Base-by-base conservation (phyloP, 2,329 filamentous ascomycete genomes). In the Elsinoe ampelina region DNA sequence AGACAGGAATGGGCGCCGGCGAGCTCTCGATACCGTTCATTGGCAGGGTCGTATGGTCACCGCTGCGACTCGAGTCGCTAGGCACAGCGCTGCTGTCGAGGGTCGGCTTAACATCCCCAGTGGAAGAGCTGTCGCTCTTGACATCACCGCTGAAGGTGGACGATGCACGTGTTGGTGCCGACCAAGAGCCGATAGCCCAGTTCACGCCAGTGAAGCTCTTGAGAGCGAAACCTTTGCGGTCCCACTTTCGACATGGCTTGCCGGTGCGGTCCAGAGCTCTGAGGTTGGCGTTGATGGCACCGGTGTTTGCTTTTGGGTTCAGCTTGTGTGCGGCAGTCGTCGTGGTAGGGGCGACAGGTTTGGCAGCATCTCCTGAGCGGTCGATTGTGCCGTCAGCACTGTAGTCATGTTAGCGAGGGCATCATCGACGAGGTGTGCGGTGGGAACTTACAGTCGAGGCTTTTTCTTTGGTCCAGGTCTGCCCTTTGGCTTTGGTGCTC, bases 381-480 rank as follows among this genome's bases (percentile, higher is more conserved):
- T 80, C 77, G 58, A 72, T 71, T 30, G 70, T 69, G 57, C 76
- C 77, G 61, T 80, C 76, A 19, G 80, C 76, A 60, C 78, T 80
- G 60, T 19, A 17, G 47, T n/a, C 22, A 8, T 54, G 39, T 45
- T 20, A 17, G 34, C 34, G 15, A 15, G 13, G 15, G 39, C 11
- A 13, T 39, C 34, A 15, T 12, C 15, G 15, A 41, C 30, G 34
- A 35, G 8, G 22, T 3, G 8, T 13, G 7, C 26, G 10, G 6
- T 41, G 30, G 58, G 36, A 48, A 86, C 90, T 75, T 86, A 96
- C 92, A 95, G 74, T 78, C 87, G 85, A 62, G 87, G 85, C 76
- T 95, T 95, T 82, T 96, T 95, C 81, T 96, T 97, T 0, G 92
- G 92, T 5, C 92, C 92, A 5, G 93, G 92, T 75, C 95, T 95